Percentiles rank a stretch among this genome's conserved stretches.
Evolutionary conservation across 2,329 filamentous ascomycete genomes (phyloP).

Genomic region (Cladosporium sp.): DNA sequence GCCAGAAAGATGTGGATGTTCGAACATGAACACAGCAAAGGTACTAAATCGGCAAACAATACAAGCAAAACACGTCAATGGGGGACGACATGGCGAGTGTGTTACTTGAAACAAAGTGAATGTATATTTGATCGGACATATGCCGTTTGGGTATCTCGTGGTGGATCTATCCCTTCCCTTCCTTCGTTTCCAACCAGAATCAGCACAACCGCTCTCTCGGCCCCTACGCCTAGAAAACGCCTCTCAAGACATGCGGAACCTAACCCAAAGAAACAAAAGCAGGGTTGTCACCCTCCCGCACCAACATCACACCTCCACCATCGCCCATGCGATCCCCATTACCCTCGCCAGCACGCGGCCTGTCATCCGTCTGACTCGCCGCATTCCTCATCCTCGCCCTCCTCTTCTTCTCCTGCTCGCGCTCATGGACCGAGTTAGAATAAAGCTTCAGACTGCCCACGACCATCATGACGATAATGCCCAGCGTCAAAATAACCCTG

Average conservation of each 20-base stretch:
- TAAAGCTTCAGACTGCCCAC: slow-evolving; percentile 36
- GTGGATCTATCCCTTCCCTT: no score
- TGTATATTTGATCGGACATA: no score
- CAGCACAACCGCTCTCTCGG: no score
- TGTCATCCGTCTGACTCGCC: slow-evolving; percentile 18
- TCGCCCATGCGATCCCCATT: slow-evolving; percentile 4
- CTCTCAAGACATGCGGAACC: neutral
- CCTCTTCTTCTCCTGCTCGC: slow-evolving; percentile 35
- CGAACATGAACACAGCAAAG: no score
- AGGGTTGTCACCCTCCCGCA: slow-evolving; percentile 28
- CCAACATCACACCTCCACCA: slow-evolving; percentile 24
- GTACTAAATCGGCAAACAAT: no score
- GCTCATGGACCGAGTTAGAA: slow-evolving; percentile 34
- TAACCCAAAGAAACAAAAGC: slow-evolving; percentile 29
- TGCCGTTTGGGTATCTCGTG: no score
- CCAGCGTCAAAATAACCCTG: slow-evolving; percentile 57
- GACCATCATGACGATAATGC: slow-evolving; percentile 39
- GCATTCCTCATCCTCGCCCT: slow-evolving; percentile 23
- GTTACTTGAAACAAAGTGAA: no score
- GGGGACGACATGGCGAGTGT: no score
- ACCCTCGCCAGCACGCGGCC: slow-evolving; percentile 10
- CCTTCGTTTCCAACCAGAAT: no score
- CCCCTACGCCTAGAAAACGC: no score
- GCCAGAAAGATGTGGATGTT: no score
- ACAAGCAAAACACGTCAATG: no score